A percentile compares a stretch with the other conserved stretches of the same genome.
Evolutionary conservation across 805 yeast genomes (phyloP).

Genomic region (Priceomyces carsonii): DNA sequence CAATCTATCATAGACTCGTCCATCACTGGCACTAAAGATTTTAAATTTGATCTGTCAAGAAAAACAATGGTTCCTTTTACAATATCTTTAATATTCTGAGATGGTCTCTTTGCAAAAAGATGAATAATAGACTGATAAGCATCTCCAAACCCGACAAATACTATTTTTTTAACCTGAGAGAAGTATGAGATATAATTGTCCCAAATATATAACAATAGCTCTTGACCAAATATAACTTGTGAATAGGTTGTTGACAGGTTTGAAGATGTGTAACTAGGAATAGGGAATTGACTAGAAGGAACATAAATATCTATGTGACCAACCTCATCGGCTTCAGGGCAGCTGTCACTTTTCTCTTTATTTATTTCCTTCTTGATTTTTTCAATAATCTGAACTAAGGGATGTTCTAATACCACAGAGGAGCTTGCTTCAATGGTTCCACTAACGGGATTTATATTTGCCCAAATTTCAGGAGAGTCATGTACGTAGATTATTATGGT

Average conservation of each 20-base stretch:
- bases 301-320: constrained; percentile 85
- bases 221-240: constrained; percentile 71
- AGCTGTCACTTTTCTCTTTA: no score
- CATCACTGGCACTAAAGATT: constrained; percentile 79
- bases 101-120: constrained; percentile 75
- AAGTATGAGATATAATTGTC: constrained; percentile 85
- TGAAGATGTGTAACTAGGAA: constrained; percentile 25
- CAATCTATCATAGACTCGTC: constrained; percentile 91
- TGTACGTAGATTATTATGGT: constrained; percentile 73
- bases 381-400: constrained; percentile 60
- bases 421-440: constrained; percentile 76
- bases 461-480: constrained; percentile 94
- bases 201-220: constrained; percentile 78
- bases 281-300: constrained; percentile 54
- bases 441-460: constrained; percentile 72
- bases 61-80: constrained; percentile 73
- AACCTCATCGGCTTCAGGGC: no score
- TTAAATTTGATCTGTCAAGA: constrained; percentile 65
- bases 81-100: constrained; percentile 51
- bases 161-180: constrained; percentile 60
- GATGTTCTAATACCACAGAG: constrained; percentile 75
- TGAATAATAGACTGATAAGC: constrained; percentile 86
- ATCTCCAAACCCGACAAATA: constrained; percentile 87
- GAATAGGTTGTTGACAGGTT: constrained; percentile 42
- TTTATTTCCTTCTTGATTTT: constrained; percentile 44